Conservation (phyloP, 139 green algal species). For the Picochlorum sp. region DNA sequence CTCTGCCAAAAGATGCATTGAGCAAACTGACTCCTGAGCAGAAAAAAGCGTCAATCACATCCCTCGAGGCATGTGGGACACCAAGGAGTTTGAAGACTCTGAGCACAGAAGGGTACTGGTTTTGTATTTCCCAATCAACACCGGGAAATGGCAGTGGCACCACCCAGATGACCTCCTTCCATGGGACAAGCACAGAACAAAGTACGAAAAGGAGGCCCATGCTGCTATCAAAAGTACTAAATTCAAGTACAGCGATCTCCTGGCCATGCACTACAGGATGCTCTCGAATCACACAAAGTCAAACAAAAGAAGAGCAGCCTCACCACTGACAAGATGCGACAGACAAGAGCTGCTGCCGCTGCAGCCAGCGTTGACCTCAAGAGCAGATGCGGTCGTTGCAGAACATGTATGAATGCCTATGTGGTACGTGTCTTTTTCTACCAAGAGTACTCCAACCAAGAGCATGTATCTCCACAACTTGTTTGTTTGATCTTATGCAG, state of each 20-base stretch:
- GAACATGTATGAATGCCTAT: conserved; percentile 38
- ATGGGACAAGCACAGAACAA: conserved; percentile 24
- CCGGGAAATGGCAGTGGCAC: conserved; percentile 26
- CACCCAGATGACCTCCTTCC: conserved; percentile 18
- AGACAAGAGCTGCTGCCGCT: conserved; percentile 28
- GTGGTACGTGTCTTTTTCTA: too few species aligned
- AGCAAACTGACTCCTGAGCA: conserved; percentile 20
- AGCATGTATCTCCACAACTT: too few species aligned
- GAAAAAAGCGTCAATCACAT: conserved; percentile 17
- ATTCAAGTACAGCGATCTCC: conserved; percentile 23
- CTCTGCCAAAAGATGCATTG: conserved; percentile 29
- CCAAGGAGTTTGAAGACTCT: not conserved
- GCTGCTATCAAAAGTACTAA: conserved; percentile 16
- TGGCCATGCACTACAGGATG: conserved; percentile 29
- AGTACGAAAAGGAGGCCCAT: conserved; percentile 21
- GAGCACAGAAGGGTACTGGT: conserved; percentile 16
- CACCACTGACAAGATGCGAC: conserved; percentile 27
- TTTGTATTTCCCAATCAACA: conserved; percentile 13
- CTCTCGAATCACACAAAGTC: conserved; percentile 17
- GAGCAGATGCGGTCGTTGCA: conserved; percentile 41
- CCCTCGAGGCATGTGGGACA: not conserved
- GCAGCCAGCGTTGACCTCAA: conserved; percentile 37
- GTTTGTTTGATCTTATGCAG: too few species aligned
- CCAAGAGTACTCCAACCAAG: not conserved
- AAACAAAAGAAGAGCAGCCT: conserved; percentile 12